A percentile compares a stretch with the other conserved stretches of the same genome.
Conservation (phyloP, 495 filamentous ascomycete genomes). For the Annulohypoxylon bovei region DNA sequence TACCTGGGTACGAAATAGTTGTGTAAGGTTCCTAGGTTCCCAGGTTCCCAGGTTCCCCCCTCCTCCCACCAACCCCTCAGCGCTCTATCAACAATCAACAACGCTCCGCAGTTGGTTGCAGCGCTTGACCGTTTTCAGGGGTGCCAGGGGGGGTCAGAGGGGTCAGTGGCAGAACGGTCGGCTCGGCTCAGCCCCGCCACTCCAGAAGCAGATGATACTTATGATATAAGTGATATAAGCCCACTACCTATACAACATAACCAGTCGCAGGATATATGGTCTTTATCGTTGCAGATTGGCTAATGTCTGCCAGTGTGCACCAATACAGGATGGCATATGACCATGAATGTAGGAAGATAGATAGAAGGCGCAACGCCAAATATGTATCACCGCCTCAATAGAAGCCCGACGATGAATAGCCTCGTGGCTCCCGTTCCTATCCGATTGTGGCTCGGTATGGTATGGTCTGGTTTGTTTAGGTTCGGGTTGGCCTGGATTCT, state of each 20-base stretch:
- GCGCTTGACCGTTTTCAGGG: constrained; percentile 17
- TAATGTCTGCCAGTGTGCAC: not conserved
- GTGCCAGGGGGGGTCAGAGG: constrained; percentile 4
- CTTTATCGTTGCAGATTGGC: not conserved
- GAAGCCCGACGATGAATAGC: not conserved
- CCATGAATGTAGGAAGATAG: not conserved
- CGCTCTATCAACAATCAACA: constrained; percentile 26
- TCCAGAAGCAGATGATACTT: constrained; percentile 25
- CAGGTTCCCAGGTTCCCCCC: not conserved
- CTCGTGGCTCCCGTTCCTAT: not conserved
- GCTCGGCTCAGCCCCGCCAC: constrained; percentile 34
- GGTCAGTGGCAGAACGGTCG: constrained; percentile 16
- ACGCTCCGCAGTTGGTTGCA: constrained; percentile 13
- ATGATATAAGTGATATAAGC: constrained; percentile 6
- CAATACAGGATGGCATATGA: constrained; percentile 12
- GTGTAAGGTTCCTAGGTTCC: not conserved
- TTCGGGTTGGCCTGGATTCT: not conserved
- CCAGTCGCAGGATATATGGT: constrained; percentile 5
- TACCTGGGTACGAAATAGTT: not conserved
- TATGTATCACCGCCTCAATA: not conserved
- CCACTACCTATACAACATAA: constrained; percentile 12
- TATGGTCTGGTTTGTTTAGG: not conserved
- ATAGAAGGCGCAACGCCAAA: not conserved
- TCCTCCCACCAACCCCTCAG: constrained; percentile 3
- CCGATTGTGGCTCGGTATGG: not conserved